Base-by-base conservation (phyloP, 192 early-diverging fungal species). In the Dispira simplex region DNA sequence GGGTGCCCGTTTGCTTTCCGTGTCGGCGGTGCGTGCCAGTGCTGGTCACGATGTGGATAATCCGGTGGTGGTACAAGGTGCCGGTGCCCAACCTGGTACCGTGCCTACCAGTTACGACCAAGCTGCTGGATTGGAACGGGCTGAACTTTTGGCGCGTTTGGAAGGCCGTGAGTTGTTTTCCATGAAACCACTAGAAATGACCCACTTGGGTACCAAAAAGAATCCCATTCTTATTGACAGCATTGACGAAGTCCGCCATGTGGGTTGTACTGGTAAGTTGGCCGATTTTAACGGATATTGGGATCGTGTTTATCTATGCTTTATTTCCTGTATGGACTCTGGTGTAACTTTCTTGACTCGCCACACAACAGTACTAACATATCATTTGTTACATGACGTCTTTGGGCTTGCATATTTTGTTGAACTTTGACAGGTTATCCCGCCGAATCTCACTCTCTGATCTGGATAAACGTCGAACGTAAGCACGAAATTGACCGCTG, bases 101-200 rank as follows among this genome's bases (percentile, higher is more conserved):
- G 76, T 84, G 23, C 82, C 86, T 27, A 91, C 90, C 66, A 87
- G 92, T 71, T 80, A 87, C 73, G 90, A 96, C 66, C 81, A 96
- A 65, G 75, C 91, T 59, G 88, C 93, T 57, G 94, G 96, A 77
- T 70, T 82, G 64, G 91, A 95, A 76, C 92, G 94, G 72, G 78
- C 79, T 68, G 93, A 99, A 82, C 80, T 86, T 66, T 75, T 98
- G 64, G 80, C 83, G 49, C 82, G 81, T 59, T 73, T 96, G 62
- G 82, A 88, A 64, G 93, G 93, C 71, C 85, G 89, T 71, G 87
- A 92, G 65, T 81, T 91, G 63, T 99, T 83, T 65, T 93, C 96
- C 71, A 74, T 94, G 77, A 77, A 83, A 23, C 90, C 92, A 43
- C 78, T 97, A 68, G 48, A 75, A 32, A 63, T 95, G 70, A 75